phyloP scores from a whole-genome alignment of 345 rosid genomes.

The Triadica sebifera region DNA sequence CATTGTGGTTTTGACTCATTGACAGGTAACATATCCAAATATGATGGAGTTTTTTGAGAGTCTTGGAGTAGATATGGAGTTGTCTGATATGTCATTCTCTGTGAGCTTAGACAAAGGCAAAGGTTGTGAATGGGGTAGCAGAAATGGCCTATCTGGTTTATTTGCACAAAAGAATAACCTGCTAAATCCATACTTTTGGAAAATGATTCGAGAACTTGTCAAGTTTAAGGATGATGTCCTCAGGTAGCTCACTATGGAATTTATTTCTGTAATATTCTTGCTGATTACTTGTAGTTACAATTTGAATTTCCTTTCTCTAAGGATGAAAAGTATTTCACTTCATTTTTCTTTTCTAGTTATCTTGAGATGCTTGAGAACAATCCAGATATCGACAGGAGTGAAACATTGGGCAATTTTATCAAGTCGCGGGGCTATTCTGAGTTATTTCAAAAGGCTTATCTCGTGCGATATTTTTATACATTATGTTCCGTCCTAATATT shows the following conservation, averaged over 20 bases:
- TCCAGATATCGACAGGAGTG: constrained; percentile 54
- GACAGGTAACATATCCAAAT: constrained; percentile 89
- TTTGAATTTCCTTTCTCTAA: neutral
- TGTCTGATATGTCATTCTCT: constrained; percentile 80
- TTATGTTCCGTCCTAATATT: neutral
- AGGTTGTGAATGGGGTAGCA: constrained; percentile 94
- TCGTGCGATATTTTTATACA: constrained; percentile 45
- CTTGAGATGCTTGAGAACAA: constrained; percentile 63
- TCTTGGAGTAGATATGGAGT: constrained; percentile 78
- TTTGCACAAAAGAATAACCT: constrained; percentile 72
- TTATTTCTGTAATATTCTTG: too few species aligned
- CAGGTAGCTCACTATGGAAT: constrained; percentile 27
- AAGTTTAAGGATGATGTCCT: constrained; percentile 67
- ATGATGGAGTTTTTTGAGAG: constrained; percentile 87
- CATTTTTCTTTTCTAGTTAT: constrained; percentile 37
- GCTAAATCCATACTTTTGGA: constrained; percentile 72
- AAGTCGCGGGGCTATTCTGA: constrained; percentile 67
- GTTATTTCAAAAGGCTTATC: constrained; percentile 77
- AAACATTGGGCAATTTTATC: constrained; percentile 72
- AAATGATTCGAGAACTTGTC: constrained; percentile 68
- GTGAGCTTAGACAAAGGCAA: constrained; percentile 71
- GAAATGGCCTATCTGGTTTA: constrained; percentile 62
- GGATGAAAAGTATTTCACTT: neutral
- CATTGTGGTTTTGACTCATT: neutral
- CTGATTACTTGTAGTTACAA: neutral